Evolutionary conservation across 345 rosid species (phyloP).

Genomic region (Rhizophora apiculata): DNA sequence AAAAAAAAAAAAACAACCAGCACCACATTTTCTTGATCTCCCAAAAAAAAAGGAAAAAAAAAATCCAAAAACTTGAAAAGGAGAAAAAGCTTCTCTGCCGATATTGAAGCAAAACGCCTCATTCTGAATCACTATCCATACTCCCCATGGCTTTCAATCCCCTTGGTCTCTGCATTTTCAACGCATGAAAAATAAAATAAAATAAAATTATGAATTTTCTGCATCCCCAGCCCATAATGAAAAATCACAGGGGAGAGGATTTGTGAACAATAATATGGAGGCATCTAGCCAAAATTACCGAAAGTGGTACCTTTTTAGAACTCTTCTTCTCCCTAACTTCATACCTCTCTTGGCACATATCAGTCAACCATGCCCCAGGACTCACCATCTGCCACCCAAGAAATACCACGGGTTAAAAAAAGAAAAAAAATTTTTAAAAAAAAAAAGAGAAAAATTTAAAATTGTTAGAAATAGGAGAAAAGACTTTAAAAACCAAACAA

Average conservation of each 20-base stretch:
- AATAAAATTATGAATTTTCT: background rate
- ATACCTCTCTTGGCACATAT: constrained; percentile 76
- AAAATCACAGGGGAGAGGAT: no score
- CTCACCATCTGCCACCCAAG: constrained; percentile 51
- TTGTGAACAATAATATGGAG: background rate
- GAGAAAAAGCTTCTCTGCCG: background rate
- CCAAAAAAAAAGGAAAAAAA: background rate
- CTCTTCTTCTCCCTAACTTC: constrained; percentile 78
- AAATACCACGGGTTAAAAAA: constrained; percentile 19
- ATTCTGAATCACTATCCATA: constrained; percentile 70
- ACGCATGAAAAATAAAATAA: constrained; percentile 5
- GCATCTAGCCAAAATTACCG: constrained; percentile 26
- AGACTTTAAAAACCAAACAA: background rate
- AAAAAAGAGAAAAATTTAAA: background rate
- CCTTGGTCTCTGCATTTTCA: constrained; percentile 60
- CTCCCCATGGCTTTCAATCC: constrained; percentile 77
- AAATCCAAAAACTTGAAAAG: background rate
- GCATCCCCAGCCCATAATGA: background rate
- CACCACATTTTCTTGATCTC: background rate
- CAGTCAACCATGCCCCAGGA: constrained; percentile 76
- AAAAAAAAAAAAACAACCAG: background rate
- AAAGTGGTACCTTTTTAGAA: constrained; percentile 49
- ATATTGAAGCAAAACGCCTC: background rate
- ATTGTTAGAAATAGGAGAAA: background rate
- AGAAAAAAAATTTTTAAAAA: background rate